Evolutionary conservation across 1,284 basidiomycete species (phyloP), one percentile per base, ranked within the genome.

Genomic region (Cystobasidiaceae sp.): DNA sequence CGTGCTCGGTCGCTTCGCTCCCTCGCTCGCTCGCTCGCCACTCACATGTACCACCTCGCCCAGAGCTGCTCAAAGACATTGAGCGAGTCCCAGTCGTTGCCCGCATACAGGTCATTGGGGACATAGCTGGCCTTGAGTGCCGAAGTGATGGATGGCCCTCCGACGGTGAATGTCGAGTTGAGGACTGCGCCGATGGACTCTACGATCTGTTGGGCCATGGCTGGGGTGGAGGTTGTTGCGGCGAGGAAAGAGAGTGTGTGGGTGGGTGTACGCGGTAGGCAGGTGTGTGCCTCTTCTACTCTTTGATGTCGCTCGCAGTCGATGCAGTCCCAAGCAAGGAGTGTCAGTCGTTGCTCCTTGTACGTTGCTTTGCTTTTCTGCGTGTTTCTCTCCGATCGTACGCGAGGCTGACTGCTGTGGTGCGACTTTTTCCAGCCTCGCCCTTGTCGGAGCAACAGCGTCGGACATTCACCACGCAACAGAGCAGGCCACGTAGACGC

Each of bases 21-120:
- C 23, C 49, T 23, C 15, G 17, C 45, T 17, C 45, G 11, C 45
- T 48, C 25, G 45, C 45, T 39, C n/a, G 37, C 89, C 64, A 93
- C 85, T 80, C 81, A 86, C 58, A 89, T 79, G 76, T 94, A 93
- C 87, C 89, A 93, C 54, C 68, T 67, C 28, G 55, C 60, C 68
- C 68, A 69, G 8, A 52, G 43, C 49, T 65, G 45, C 43, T 67
- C 66, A 27, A 52, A 52, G 59, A 43, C 49, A 2, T 56, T 52
- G 28, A 66, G 41, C 27, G 55, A 32, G 28, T 59, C 65, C 46
- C 46, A 66, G 55, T 66, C 46, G 48, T 34, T 28, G 6, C 63
- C 63, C 21, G 63, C 63, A 43, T 66, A 66, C 9, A 66, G 46
- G 39, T 66, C 63, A 27, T 45, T 43, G 1, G 63, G 63, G 33